Conservation (phyloP, 2,329 filamentous ascomycete species). For the Elsinoe fawcettii region DNA sequence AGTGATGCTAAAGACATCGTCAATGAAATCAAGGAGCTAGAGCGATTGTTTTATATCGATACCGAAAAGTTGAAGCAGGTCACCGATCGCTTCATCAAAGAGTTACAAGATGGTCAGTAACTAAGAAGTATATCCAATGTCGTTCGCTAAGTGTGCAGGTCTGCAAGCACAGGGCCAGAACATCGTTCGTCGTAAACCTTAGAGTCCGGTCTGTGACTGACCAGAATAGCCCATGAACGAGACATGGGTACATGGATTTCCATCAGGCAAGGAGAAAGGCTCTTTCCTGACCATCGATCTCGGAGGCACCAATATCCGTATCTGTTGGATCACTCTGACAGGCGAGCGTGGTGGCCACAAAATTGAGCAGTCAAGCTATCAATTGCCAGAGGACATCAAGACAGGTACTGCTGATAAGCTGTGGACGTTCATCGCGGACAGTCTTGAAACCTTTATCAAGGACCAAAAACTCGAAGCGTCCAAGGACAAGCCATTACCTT, state of each 20-base stretch:
- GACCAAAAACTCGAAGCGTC: constrained; percentile 63
- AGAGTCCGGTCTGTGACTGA: background rate
- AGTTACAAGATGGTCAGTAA: constrained; percentile 66
- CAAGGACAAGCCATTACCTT: constrained; percentile 59
- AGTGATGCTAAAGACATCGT: background rate
- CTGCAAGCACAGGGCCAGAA: constrained; percentile 75
- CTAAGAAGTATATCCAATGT: constrained; percentile 14
- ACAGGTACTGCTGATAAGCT: constrained; percentile 77
- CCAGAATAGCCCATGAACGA: constrained; percentile 80
- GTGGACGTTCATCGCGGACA: constrained; percentile 93
- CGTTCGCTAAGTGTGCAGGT: constrained; percentile 42
- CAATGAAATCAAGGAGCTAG: constrained; percentile 68
- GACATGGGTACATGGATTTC: constrained; percentile 91
- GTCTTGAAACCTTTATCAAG: constrained; percentile 83
- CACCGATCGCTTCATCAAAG: constrained; percentile 73
- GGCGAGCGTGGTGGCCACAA: constrained; percentile 88
- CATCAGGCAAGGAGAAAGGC: constrained; percentile 78
- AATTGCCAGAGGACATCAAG: constrained; percentile 90
- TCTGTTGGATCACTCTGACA: constrained; percentile 86
- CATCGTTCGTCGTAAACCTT: constrained; percentile 57
- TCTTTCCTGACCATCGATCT: constrained; percentile 88
- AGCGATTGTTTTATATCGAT: constrained; percentile 70
- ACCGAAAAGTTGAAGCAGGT: constrained; percentile 74
- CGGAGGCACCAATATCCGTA: constrained; percentile 90
- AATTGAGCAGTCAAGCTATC: constrained; percentile 93